Conservation (phyloP, 139 green algal genomes). For the Raphidocelis subcapitata region DNA sequence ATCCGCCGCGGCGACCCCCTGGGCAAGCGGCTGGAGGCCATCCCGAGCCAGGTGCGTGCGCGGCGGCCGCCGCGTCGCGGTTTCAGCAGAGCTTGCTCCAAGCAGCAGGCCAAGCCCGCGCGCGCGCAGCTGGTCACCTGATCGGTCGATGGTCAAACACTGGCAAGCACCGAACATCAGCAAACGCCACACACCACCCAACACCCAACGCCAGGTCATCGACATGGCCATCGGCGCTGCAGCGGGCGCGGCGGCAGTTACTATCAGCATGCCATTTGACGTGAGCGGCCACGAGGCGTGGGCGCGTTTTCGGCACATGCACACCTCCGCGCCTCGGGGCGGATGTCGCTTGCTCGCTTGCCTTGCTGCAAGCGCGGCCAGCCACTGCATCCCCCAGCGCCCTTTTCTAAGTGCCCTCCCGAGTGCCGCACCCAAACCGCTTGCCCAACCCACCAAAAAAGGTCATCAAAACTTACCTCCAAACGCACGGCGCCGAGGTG, state of each 20-base stretch:
- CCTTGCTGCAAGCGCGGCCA: no score
- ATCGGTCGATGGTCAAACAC: not conserved
- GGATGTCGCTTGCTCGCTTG: no score
- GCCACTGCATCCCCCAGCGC: no score
- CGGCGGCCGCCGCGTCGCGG: not conserved
- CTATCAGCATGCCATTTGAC: slow-evolving; percentile 57
- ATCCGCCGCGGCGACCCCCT: not conserved
- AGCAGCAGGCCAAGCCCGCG: not conserved
- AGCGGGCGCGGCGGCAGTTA: slow-evolving; percentile 44
- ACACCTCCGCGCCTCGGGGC: no score
- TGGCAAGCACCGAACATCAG: not conserved
- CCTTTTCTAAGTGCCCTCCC: no score
- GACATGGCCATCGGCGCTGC: slow-evolving; percentile 36
- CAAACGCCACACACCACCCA: not conserved
- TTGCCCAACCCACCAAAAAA: no score
- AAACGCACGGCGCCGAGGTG: slow-evolving; percentile 40
- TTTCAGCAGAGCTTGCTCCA: not conserved
- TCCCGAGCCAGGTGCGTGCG: slow-evolving; percentile 19
- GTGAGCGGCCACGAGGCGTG: not conserved
- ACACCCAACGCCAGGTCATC: slow-evolving; percentile 7
- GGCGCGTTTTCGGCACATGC: no score
- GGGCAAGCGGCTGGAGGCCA: not conserved
- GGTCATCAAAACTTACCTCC: slow-evolving; percentile 61
- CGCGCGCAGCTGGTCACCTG: not conserved
- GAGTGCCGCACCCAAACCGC: no score